Percentiles rank a stretch among this genome's conserved stretches.
Evolutionary conservation across 2,329 filamentous ascomycete species (phyloP).

Genomic region (Gliomastix tumulicola): DNA sequence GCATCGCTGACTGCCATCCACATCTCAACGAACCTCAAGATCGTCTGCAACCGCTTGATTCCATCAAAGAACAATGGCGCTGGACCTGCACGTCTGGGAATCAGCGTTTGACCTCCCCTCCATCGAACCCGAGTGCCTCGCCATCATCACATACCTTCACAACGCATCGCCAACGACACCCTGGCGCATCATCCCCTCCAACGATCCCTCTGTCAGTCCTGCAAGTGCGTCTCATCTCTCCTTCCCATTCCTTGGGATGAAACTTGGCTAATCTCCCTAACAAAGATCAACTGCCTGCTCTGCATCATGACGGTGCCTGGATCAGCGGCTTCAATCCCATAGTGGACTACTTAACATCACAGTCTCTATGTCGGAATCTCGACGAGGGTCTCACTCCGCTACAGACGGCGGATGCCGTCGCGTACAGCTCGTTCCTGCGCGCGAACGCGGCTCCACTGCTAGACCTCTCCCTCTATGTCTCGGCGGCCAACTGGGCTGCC

Average conservation of each 20-base stretch:
- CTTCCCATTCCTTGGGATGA: background rate
- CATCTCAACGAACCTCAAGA: too few species aligned
- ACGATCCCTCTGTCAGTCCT: conserved; percentile 64
- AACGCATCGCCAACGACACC: conserved; percentile 48
- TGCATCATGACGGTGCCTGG: conserved; percentile 45
- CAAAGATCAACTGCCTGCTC: conserved; percentile 47
- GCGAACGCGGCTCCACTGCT: conserved; percentile 70
- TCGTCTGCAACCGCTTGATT: too few species aligned
- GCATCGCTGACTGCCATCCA: too few species aligned
- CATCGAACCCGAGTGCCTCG: conserved; percentile 85
- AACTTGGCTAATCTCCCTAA: background rate
- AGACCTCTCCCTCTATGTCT: conserved; percentile 84
- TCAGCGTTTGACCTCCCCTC: conserved; percentile 84
- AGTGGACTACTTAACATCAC: conserved; percentile 43
- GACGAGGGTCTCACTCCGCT: conserved; percentile 29
- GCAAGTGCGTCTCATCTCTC: conserved; percentile 48
- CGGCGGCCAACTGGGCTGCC: conserved; percentile 76
- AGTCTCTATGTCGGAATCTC: conserved; percentile 23
- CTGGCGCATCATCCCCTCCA: conserved; percentile 69
- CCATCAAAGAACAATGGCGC: conserved; percentile 26
- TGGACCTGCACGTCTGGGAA: conserved; percentile 82
- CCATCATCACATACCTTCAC: conserved; percentile 70
- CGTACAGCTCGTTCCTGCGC: conserved; percentile 62
- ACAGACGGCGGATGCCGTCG: conserved; percentile 40
- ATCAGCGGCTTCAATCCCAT: conserved; percentile 56